Conservation (phyloP, 495 filamentous ascomycete genomes). For the Xylaria sp. region DNA sequence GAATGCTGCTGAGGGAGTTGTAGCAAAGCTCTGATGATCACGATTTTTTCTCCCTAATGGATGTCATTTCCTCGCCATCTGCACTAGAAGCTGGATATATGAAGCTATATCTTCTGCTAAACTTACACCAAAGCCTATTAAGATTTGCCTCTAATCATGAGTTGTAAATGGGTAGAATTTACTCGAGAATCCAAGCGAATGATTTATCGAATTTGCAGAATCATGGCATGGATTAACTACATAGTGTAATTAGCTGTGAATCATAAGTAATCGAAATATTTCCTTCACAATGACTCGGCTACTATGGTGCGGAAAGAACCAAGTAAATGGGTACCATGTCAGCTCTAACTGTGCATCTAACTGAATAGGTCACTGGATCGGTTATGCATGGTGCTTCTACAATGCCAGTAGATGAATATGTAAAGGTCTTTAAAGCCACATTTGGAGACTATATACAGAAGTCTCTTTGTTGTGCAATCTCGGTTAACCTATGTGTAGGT, state of each 20-base stretch:
- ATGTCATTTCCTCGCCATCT: background rate
- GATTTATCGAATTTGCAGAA: background rate
- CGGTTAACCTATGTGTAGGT: too few species aligned
- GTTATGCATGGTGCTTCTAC: background rate
- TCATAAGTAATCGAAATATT: background rate
- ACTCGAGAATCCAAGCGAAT: too few species aligned
- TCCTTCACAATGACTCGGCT: background rate
- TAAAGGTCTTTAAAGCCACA: too few species aligned
- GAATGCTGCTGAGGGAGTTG: background rate
- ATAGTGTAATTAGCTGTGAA: background rate
- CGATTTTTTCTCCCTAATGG: background rate
- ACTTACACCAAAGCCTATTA: background rate
- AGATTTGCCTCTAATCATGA: background rate
- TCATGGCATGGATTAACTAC: background rate
- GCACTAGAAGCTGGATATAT: background rate
- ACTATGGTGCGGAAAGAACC: background rate
- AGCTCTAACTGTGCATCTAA: background rate
- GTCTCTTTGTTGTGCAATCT: too few species aligned
- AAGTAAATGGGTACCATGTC: background rate
- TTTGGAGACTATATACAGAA: too few species aligned
- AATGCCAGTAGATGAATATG: background rate
- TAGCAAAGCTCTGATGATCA: slow-evolving; percentile 15
- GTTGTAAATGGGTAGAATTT: background rate
- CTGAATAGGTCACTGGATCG: background rate
- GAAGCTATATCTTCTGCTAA: background rate